Conservation (phyloP, 2,329 filamentous ascomycete genomes). For the Fusarium subtropicale region DNA sequence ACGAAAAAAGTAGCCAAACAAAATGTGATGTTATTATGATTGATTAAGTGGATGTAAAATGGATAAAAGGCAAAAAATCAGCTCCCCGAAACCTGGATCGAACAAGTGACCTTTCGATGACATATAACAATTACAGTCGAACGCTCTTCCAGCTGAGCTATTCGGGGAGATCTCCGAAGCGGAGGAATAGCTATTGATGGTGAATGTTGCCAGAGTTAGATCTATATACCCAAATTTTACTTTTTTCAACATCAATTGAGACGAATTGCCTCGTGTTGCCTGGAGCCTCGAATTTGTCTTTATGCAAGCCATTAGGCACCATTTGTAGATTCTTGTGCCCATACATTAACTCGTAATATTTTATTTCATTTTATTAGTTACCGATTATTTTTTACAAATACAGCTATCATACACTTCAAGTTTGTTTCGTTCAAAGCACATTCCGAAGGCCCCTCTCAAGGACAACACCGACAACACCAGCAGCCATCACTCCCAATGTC, state of each 20-base stretch:
- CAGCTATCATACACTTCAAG: not conserved
- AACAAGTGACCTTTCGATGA: slow-evolving; percentile 38
- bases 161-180: slow-evolving; percentile 23
- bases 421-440: not conserved
- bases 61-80: not conserved
- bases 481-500: not conserved
- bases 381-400: not conserved
- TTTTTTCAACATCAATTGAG: no score
- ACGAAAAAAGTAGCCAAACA: not conserved
- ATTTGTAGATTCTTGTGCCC: not conserved
- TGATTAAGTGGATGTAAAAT: not conserved
- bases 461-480: not conserved
- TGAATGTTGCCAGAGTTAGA: accelerated
- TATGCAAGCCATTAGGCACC: no score
- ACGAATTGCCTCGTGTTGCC: no score
- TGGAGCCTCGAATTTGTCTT: no score
- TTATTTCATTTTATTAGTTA: not conserved
- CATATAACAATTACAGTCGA: slow-evolving; percentile 32
- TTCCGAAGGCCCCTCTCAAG: slow-evolving; percentile 3
- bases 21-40: not conserved
- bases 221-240: not conserved
- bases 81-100: slow-evolving; percentile 38
- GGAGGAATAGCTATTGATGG: slow-evolving; percentile 15
- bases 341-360: not conserved
- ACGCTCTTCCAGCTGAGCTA: slow-evolving; percentile 40